A percentile compares a stretch with the other conserved stretches of the same genome.
phyloP scores from a whole-genome alignment of 139 green algal genomes.

The Picochlorum sp. region DNA sequence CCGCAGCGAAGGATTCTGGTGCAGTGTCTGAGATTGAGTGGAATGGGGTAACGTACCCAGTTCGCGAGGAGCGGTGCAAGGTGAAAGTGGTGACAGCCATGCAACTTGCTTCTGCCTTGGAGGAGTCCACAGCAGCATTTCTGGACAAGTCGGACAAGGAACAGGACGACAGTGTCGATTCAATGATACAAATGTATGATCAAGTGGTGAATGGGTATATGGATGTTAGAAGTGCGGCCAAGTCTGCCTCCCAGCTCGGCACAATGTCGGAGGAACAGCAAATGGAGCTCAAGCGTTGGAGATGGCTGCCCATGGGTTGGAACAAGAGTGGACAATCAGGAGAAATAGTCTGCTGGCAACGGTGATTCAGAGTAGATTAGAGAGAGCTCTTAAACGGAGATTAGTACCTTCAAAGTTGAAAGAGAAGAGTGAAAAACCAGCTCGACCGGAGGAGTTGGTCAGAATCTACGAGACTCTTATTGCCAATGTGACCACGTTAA shows the following conservation, averaged over 20 bases:
- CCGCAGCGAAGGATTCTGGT: slow-evolving; percentile 33
- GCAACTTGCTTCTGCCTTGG: slow-evolving; percentile 32
- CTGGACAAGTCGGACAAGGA: not conserved
- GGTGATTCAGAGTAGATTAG: slow-evolving; percentile 19
- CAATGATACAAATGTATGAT: slow-evolving; percentile 48
- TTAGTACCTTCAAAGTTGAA: slow-evolving; percentile 11
- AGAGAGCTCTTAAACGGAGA: slow-evolving; percentile 17
- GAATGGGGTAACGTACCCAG: slow-evolving; percentile 35
- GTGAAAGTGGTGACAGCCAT: slow-evolving; percentile 1
- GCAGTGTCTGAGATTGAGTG: slow-evolving; percentile 49
- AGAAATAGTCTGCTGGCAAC: slow-evolving; percentile 21
- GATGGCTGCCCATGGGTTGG: slow-evolving; percentile 38
- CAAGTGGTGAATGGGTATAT: slow-evolving; percentile 39
- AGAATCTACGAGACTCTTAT: slow-evolving; percentile 39
- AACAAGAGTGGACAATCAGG: slow-evolving; percentile 44
- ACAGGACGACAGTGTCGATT: slow-evolving; percentile 27
- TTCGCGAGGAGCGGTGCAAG: slow-evolving; percentile 39
- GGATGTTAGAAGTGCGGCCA: slow-evolving; percentile 15
- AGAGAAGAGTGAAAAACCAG: slow-evolving; percentile 32
- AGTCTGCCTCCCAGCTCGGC: slow-evolving; percentile 17
- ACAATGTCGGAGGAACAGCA: slow-evolving; percentile 3
- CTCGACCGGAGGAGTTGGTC: slow-evolving; percentile 56
- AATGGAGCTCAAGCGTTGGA: slow-evolving; percentile 23
- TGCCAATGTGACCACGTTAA: slow-evolving; percentile 42
- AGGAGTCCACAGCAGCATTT: slow-evolving; percentile 17